Percentiles rank a stretch among this genome's conserved stretches.
Conservation (phyloP, 2,329 filamentous ascomycete species). For the Epichloe amarillans region DNA sequence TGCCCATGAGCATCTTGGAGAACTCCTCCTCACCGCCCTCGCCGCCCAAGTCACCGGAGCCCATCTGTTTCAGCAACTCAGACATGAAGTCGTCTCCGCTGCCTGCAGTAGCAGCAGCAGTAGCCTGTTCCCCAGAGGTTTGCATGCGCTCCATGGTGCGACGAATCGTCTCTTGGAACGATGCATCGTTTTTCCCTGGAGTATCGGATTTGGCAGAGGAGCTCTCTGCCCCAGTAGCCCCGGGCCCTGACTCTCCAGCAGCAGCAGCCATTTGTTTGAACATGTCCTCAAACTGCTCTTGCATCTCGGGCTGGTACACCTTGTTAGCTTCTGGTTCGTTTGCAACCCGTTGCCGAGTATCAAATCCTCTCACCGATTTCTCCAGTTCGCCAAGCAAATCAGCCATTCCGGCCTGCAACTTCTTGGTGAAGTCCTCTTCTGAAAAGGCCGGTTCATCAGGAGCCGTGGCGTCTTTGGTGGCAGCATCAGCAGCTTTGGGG, state of each 20-base stretch:
- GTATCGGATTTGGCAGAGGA: constrained; percentile 17
- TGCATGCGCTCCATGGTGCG: constrained; percentile 96
- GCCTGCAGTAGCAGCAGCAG: constrained; percentile 58
- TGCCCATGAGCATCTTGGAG: constrained; percentile 85
- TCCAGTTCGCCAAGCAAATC: constrained; percentile 63
- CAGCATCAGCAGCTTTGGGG: constrained; percentile 18
- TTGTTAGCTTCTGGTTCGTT: background rate
- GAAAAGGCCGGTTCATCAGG: constrained; percentile 30
- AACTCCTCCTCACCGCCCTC: constrained; percentile 66
- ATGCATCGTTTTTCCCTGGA: constrained; percentile 34
- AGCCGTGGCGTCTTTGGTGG: constrained; percentile 11
- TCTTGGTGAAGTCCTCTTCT: constrained; percentile 71
- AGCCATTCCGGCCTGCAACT: constrained; percentile 85
- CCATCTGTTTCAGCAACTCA: constrained; percentile 81
- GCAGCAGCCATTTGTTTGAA: constrained; percentile 57
- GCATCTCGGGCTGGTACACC: constrained; percentile 48
- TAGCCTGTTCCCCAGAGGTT: constrained; percentile 71
- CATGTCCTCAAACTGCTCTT: constrained; percentile 64
- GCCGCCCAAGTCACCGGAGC: constrained; percentile 43
- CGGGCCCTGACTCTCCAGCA: constrained; percentile 9
- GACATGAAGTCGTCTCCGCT: constrained; percentile 67
- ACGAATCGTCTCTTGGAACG: constrained; percentile 85
- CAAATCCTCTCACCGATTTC: constrained; percentile 33
- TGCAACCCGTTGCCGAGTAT: background rate
- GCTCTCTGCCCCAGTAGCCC: constrained; percentile 1